Conservation (phyloP, 352 stramenopile species). For the Pythium scleroteichum region DNA sequence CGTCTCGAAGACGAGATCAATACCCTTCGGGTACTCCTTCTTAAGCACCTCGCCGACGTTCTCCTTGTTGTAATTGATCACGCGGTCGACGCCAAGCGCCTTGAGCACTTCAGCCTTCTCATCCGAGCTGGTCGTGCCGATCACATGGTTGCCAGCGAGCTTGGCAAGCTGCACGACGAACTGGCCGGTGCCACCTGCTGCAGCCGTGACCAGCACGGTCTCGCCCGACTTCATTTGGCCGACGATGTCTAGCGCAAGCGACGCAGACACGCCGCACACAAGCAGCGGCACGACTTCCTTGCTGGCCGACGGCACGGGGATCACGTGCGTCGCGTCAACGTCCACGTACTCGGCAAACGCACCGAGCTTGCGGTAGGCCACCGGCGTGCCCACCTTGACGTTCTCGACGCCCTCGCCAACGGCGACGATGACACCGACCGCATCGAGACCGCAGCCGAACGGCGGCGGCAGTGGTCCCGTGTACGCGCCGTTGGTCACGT, state of each 20-base stretch:
- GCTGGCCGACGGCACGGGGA: slow-evolving; percentile 37
- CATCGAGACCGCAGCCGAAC: slow-evolving; percentile 48
- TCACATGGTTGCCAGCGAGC: slow-evolving; percentile 76
- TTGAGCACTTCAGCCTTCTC: slow-evolving; percentile 86
- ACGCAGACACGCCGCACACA: slow-evolving; percentile 42
- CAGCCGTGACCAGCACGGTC: slow-evolving; percentile 63
- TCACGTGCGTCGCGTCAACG: slow-evolving; percentile 27
- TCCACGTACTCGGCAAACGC: slow-evolving; percentile 56
- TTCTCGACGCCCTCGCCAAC: slow-evolving; percentile 46
- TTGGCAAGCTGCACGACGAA: slow-evolving; percentile 87
- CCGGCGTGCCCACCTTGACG: slow-evolving; percentile 47
- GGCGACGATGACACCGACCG: slow-evolving; percentile 38
- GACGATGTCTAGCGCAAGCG: slow-evolving; percentile 50
- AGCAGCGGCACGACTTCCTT: slow-evolving; percentile 39
- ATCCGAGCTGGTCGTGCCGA: slow-evolving; percentile 78
- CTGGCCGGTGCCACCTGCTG: slow-evolving; percentile 74
- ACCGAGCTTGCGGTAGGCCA: slow-evolving; percentile 50
- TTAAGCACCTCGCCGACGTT: slow-evolving; percentile 56
- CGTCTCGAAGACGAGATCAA: slow-evolving; percentile 71
- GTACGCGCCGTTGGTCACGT: slow-evolving; percentile 57
- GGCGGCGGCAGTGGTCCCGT: slow-evolving; percentile 28
- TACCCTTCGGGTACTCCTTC: slow-evolving; percentile 65
- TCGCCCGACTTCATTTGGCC: slow-evolving; percentile 57
- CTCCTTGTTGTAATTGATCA: slow-evolving; percentile 89
- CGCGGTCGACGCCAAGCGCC: slow-evolving; percentile 62